phyloP scores from a whole-genome alignment of 2,329 filamentous ascomycete species.

The Metarhizium robertsii region DNA sequence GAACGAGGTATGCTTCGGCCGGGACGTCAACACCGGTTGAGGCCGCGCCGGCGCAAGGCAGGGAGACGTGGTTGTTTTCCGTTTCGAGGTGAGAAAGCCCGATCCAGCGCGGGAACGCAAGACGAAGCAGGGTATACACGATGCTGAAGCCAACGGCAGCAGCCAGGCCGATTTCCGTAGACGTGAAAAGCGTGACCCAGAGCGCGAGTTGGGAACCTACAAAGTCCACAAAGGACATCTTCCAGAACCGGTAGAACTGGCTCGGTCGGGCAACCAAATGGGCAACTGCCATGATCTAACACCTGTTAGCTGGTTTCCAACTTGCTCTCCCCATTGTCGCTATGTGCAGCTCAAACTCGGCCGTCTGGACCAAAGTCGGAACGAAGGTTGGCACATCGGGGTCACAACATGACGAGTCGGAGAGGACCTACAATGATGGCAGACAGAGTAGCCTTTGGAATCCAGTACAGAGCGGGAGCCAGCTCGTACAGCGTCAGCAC shows the following conservation, averaged over 20 bases:
- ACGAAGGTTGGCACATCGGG: too few species aligned
- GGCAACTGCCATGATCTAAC: constrained; percentile 50
- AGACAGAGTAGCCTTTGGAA: constrained; percentile 55
- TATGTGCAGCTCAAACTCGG: too few species aligned
- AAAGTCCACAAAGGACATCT: constrained; percentile 55
- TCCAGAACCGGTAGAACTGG: constrained; percentile 55
- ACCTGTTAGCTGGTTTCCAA: neutral
- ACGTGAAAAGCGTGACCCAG: constrained; percentile 54
- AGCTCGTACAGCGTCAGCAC: constrained; percentile 53
- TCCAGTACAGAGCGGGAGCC: constrained; percentile 53
- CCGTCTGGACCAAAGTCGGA: too few species aligned
- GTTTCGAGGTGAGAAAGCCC: constrained; percentile 19
- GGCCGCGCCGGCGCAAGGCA: constrained; percentile 9
- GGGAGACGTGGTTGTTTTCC: constrained; percentile 16
- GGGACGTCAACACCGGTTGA: constrained; percentile 21
- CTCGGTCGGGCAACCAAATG: constrained; percentile 49
- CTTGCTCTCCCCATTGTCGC: too few species aligned
- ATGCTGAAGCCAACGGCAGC: constrained; percentile 54
- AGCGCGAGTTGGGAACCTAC: constrained; percentile 53
- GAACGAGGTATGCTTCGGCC: constrained; percentile 44
- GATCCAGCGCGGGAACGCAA: constrained; percentile 42
- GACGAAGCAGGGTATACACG: constrained; percentile 47
- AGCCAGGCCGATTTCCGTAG: constrained; percentile 50
- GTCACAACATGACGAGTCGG: too few species aligned
- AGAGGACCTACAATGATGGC: constrained; percentile 44